phyloP scores from a whole-genome alignment of 805 yeast species.

The Wickerhamomyces bovis region DNA sequence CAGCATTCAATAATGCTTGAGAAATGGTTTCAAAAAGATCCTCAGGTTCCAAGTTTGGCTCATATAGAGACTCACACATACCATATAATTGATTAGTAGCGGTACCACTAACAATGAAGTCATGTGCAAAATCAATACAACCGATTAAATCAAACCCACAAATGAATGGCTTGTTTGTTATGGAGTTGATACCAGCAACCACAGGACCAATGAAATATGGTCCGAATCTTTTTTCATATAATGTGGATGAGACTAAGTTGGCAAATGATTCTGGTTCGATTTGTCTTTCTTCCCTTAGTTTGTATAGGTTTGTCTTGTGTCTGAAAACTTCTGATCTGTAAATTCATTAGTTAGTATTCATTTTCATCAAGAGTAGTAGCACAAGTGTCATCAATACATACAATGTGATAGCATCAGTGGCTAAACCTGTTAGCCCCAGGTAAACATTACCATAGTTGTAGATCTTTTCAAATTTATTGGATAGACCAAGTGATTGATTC shows the following conservation, averaged over 20 bases:
- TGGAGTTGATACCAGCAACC: slow-evolving; percentile 89
- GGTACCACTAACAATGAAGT: slow-evolving; percentile 93
- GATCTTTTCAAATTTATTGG: slow-evolving; percentile 90
- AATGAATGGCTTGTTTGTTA: slow-evolving; percentile 77
- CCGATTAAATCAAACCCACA: slow-evolving; percentile 97
- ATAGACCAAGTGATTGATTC: slow-evolving; percentile 83
- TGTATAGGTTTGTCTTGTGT: slow-evolving; percentile 80
- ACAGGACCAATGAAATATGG: slow-evolving; percentile 97
- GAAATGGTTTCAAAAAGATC: slow-evolving; percentile 93
- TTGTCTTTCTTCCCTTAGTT: slow-evolving; percentile 81
- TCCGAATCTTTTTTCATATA: slow-evolving; percentile 89
- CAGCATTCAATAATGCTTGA: slow-evolving; percentile 90
- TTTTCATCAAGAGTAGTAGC: no score
- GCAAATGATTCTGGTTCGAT: slow-evolving; percentile 95
- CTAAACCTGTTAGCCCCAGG: slow-evolving; percentile 91
- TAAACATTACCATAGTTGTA: slow-evolving; percentile 82
- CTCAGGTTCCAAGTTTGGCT: slow-evolving; percentile 89
- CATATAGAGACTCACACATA: slow-evolving; percentile 96
- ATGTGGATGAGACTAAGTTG: slow-evolving; percentile 80
- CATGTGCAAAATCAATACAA: slow-evolving; percentile 90
- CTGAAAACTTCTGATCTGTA: slow-evolving; percentile 61
- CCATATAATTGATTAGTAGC: slow-evolving; percentile 96
- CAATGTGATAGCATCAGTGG: slow-evolving; percentile 82
- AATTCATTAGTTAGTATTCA: not conserved
- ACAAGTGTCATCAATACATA: slow-evolving; percentile 1